Percentiles rank a stretch among this genome's conserved stretches.
Evolutionary conservation across 305 asterid species (phyloP).

Genomic region (Solanum aculeatissimum): DNA sequence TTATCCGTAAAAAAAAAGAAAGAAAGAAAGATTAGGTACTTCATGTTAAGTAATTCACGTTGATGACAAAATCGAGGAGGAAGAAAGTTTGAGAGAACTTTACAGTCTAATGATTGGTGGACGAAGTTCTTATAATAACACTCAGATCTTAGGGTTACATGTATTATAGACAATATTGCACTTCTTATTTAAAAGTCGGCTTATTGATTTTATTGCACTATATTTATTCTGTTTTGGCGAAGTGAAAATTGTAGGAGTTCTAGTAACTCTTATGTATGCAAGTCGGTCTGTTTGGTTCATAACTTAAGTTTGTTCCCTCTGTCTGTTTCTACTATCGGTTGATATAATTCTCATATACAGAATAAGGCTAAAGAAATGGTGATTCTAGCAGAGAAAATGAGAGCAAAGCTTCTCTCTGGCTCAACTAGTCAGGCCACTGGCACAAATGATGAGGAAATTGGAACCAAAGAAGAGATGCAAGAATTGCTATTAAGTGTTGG

Average conservation of each 20-base stretch:
- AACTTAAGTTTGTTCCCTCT: neutral
- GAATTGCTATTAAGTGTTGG: slow-evolving; percentile 94
- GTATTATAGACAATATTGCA: neutral
- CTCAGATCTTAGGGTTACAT: neutral
- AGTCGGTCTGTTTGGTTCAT: neutral
- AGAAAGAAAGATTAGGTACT: neutral
- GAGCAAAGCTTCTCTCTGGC: slow-evolving; percentile 75
- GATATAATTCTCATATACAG: slow-evolving; percentile 13
- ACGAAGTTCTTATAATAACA: neutral
- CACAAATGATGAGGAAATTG: slow-evolving; percentile 70
- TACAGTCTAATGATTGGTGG: neutral
- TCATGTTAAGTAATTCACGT: neutral
- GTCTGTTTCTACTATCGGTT: neutral
- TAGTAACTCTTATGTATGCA: neutral
- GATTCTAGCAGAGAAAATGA: slow-evolving; percentile 93
- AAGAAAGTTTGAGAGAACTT: neutral
- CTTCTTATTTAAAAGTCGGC: neutral
- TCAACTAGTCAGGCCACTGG: slow-evolving; percentile 51
- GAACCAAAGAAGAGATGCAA: slow-evolving; percentile 92
- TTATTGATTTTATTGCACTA: neutral
- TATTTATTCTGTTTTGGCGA: neutral
- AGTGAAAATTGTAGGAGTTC: neutral
- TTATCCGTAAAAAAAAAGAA: neutral
- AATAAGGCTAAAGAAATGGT: slow-evolving; percentile 97
- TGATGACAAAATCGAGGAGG: neutral